Base-by-base conservation (phyloP, 805 yeast genomes). In the Huiozyma naganishii region DNA sequence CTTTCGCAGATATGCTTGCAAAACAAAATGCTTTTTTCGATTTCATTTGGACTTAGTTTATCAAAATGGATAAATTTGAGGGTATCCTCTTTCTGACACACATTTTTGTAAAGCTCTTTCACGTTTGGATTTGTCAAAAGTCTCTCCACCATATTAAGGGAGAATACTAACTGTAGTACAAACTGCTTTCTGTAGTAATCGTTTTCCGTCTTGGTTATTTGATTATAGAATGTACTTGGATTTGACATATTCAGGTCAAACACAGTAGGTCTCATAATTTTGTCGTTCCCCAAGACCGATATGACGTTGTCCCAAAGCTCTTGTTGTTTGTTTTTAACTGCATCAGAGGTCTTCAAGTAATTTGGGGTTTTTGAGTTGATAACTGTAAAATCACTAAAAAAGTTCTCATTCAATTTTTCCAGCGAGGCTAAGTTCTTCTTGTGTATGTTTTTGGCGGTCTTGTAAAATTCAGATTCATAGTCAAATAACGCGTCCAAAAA, bases 111-210 rank as follows among this genome's bases (percentile, higher is more conserved):
- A 41, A 46, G 54, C 7, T 40, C 40, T 36, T 47, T 51, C 7
- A 52, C 44, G 7, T 53, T 57, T 3, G 47, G 45, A 12, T 53
- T 47, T 6, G 48, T 40, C 17, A 52, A 28, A 11, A 58, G 36
- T 27, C 44, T 47, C 29, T 47, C 45, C 11, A 55, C 29, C 8
- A 58, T 37, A 11, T 45, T 41, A 2, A 48, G 27, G 7, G 52
- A 48, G 35, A 58, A 49, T 27, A 45, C 48, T 8, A 60, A 11
- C 32, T 61, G 64, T 23, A 54, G 35, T 6, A 61, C 33, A 36
- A 61, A 50, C 43, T 55, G 58, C 42, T 61, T 61, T 41, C 66
- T 54, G 40, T 44, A 52, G 27, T 44, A 48, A 44, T 60, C 63
- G 29, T 52, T 53, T 27, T 52, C 53, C 7, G 39, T 32, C 12